A percentile compares a stretch with the other conserved stretches of the same genome.
phyloP scores from a whole-genome alignment of 1,284 basidiomycete genomes.

The Sanguinoderma infundibulare region DNA sequence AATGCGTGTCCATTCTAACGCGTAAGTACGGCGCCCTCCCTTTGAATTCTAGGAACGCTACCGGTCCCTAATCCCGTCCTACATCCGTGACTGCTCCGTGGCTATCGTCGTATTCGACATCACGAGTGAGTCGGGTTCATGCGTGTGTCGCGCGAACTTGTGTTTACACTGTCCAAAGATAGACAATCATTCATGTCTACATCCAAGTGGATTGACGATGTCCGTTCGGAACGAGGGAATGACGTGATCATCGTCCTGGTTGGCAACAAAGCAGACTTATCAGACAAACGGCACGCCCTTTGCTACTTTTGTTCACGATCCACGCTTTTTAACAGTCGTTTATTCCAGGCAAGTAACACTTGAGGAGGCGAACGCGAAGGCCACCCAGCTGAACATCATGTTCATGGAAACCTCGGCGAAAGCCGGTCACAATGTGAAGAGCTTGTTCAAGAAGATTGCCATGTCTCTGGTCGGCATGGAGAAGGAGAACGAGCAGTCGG shows the following conservation, averaged over 20 bases:
- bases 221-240: slow-evolving; percentile 94
- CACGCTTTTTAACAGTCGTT: background rate
- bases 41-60: slow-evolving; percentile 82
- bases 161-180: slow-evolving; percentile 53
- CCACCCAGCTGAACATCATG: slow-evolving; percentile 95
- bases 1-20: background rate
- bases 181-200: slow-evolving; percentile 97
- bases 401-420: slow-evolving; percentile 99
- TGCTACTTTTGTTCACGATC: background rate
- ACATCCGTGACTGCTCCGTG: slow-evolving; percentile 98
- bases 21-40: slow-evolving; percentile 3
- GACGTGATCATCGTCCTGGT: slow-evolving; percentile 99
- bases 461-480: slow-evolving; percentile 98
- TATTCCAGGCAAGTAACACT: slow-evolving; percentile 91
- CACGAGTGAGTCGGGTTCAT: slow-evolving; percentile 74
- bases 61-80: slow-evolving; percentile 96
- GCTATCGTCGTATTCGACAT: slow-evolving; percentile 99
- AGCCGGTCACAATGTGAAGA: slow-evolving; percentile 99
- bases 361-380: slow-evolving; percentile 94
- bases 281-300: slow-evolving; percentile 80
- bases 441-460: slow-evolving; percentile 98
- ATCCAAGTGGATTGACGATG: slow-evolving; percentile 99
- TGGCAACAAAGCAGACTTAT: slow-evolving; percentile 98
- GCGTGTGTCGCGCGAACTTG: background rate
- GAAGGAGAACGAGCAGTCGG: slow-evolving; percentile 69